Base-by-base conservation (phyloP, 2,329 filamentous ascomycete genomes). In the Graphilbum sp. region DNA sequence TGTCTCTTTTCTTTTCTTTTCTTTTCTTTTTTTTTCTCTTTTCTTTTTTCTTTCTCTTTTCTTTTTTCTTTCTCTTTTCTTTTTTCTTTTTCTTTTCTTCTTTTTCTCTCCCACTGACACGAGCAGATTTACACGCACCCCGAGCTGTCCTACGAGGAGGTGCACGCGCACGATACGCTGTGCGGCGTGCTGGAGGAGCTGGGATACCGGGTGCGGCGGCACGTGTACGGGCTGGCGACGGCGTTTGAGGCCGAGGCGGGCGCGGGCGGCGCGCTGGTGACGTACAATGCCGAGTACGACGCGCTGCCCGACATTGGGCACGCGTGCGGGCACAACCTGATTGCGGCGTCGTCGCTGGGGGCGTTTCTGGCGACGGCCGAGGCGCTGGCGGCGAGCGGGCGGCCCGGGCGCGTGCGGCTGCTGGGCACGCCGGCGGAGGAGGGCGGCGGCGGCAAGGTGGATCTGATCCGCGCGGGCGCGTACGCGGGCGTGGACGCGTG, bases 181-280 rank as follows among this genome's bases (percentile, higher is more conserved):
- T 59, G 58, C 15, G 44, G 51, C 6, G 57, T 64, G 25, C 52
- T 72, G 1, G 54, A 62, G 31, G 40, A 47, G 3, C 56, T 59
- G 2, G 67, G 62, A 0, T 65, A 63, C 45, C 38, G 45, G 0
- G 65, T 71, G 6, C 63, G 52, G 3, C 58, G 58, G 2, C 59
- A 67, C 37, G 62, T 66, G 0, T 70, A 69, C 46, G 67, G 63
- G 1, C 44, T 73, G 1, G 52, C 58, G 17, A 73, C 69, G 0
- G 56, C 64, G 0, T 72, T 73, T 41, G 58, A 62, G 41, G 64
- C 41, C 33, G 37, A 43, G n/a, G 44, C 36, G 29, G 46, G 44
- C 6, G 21, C 45, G 40, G 41, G 42, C 31, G 32, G 44, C 30
- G 36, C 38, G 3, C 32, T 48, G 15, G 35, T 43, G 29, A 20